Conservation (phyloP, 371 early-diverging fungal species). For the Mucor piriformis region DNA sequence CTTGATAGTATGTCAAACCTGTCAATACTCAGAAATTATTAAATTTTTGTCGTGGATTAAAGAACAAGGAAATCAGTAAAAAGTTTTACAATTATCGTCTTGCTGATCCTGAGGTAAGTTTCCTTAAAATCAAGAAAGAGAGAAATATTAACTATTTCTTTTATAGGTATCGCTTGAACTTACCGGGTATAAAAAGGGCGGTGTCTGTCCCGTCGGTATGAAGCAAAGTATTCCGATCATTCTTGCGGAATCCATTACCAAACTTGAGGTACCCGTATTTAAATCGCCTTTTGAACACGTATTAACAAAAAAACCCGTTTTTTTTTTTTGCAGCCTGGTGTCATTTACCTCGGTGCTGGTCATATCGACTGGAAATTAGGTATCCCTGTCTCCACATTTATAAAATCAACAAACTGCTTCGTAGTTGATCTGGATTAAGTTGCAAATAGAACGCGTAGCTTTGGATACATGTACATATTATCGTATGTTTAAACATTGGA, state of each 20-base stretch:
- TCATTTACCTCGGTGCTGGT: conserved; percentile 87
- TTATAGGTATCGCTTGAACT: conserved; percentile 48
- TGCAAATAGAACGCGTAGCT: no score
- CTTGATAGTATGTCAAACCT: conserved; percentile 72
- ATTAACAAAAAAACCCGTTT: no score
- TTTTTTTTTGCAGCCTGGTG: no score
- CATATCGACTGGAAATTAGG: conserved; percentile 89
- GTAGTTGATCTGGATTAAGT: conserved; percentile 63
- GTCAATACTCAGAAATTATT: conserved; percentile 69
- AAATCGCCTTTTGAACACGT: not conserved
- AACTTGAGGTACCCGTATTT: conserved; percentile 46
- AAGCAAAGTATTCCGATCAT: conserved; percentile 62
- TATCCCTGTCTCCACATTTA: conserved; percentile 67
- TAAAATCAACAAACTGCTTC: conserved; percentile 58
- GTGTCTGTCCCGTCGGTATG: conserved; percentile 71
- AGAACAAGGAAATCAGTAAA: conserved; percentile 53
- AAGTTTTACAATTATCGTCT: conserved; percentile 66
- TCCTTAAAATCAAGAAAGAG: not conserved
- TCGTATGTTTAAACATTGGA: no score
- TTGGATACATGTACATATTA: no score
- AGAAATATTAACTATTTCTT: not conserved
- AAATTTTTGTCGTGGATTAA: conserved; percentile 63
- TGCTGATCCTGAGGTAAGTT: conserved; percentile 43
- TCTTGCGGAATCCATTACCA: conserved; percentile 59
- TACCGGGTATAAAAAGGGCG: conserved; percentile 75